phyloP scores from a whole-genome alignment of 2,329 filamentous ascomycete species.

The Neopestalotiopsis sp. region DNA sequence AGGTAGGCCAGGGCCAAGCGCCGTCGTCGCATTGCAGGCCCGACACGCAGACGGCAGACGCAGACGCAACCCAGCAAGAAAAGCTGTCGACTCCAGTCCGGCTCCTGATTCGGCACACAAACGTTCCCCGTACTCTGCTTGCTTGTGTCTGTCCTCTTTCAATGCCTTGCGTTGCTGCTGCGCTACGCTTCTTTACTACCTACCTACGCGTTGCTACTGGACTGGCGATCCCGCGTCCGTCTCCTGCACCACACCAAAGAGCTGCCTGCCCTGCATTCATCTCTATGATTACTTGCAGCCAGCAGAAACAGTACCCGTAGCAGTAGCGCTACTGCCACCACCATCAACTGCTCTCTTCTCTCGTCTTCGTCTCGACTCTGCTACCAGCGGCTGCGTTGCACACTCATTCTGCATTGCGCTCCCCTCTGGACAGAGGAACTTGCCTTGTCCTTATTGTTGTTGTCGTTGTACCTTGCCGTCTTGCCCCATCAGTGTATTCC shows the following conservation, averaged over 20 bases:
- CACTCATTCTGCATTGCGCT: neutral
- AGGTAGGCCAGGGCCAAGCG: constrained; percentile 9
- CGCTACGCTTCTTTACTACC: neutral
- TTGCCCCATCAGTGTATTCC: neutral
- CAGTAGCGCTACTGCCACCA: neutral
- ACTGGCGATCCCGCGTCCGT: neutral
- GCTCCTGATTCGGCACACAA: constrained; percentile 17
- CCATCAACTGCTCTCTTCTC: neutral
- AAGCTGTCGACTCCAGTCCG: constrained; percentile 9
- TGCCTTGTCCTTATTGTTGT: neutral
- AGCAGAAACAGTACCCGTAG: neutral
- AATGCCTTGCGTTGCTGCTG: constrained; percentile 3
- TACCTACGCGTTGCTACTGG: neutral
- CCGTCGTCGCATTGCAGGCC: constrained; percentile 20
- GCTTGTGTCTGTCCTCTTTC: constrained; percentile 14
- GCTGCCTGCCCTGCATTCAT: neutral
- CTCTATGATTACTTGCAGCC: neutral
- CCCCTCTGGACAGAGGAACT: neutral
- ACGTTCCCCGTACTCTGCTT: constrained; percentile 2
- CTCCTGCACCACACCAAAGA: constrained; percentile 1
- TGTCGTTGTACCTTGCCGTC: constrained; percentile 9
- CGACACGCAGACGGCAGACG: constrained; percentile 5
- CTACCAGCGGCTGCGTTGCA: neutral
- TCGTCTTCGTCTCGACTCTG: neutral
- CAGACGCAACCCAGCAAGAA: constrained; percentile 13